These are phyloP conservation scores for Thermomyces lanuginosus DNA, from an alignment of 2,329 filamentous ascomycete species.

Conservation along the genomic window DNA sequence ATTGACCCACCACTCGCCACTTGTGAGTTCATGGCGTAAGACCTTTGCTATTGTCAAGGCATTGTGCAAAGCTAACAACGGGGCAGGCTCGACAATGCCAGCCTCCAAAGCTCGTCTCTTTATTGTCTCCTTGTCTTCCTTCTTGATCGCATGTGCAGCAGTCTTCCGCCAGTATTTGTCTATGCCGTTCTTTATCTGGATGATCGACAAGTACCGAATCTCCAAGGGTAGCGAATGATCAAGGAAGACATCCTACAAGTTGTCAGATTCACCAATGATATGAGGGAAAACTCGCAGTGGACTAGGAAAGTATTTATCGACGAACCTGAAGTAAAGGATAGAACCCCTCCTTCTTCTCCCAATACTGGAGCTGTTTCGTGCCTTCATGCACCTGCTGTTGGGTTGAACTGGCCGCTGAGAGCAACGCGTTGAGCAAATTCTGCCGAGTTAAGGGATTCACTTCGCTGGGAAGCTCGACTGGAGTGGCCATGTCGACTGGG, in stretches of 20 bases:
- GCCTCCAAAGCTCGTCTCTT: constrained; percentile 59
- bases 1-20: constrained; percentile 47
- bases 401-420: constrained; percentile 46
- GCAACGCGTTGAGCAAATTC: constrained; percentile 48
- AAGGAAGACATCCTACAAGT: constrained; percentile 55
- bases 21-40: constrained; percentile 72
- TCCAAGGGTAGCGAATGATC: constrained; percentile 61
- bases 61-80: constrained; percentile 68
- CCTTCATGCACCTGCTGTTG: constrained; percentile 51
- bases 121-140: constrained; percentile 61
- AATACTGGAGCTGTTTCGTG: constrained; percentile 51
- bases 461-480: constrained; percentile 67
- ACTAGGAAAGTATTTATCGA: not conserved
- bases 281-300: too few species aligned
- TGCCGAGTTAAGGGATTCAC: constrained; percentile 52
- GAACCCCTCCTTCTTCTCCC: constrained; percentile 52
- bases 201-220: constrained; percentile 75
- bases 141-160: constrained; percentile 48
- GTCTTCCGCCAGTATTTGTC: constrained; percentile 86
- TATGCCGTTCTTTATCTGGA: constrained; percentile 91
- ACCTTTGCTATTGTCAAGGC: constrained; percentile 78
- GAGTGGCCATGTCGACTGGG: constrained; percentile 54
- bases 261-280: constrained; percentile 1
- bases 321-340: constrained; percentile 52
- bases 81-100: constrained; percentile 60